Conservation (phyloP, 2,329 filamentous ascomycete species). For the Periconia sp. region DNA sequence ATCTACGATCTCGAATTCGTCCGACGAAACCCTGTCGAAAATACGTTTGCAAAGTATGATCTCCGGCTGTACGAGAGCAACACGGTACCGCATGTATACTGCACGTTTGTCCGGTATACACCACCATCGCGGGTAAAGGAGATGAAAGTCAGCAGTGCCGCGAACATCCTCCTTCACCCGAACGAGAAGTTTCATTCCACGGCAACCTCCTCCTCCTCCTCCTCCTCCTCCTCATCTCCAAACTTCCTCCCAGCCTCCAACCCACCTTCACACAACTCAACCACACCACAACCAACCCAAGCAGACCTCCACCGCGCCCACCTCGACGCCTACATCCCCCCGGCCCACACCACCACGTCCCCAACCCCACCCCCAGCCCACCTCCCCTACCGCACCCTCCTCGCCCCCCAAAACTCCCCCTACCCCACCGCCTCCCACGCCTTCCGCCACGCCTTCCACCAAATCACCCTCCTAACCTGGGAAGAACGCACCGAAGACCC, state of each 20-base stretch:
- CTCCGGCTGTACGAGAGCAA: slow-evolving; percentile 38
- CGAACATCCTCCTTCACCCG: not conserved
- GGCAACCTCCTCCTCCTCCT: too few species aligned
- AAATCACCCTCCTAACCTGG: slow-evolving; percentile 45
- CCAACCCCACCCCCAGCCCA: not conserved
- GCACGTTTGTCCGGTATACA: slow-evolving; percentile 28
- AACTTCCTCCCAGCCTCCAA: too few species aligned
- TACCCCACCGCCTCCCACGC: slow-evolving; percentile 36
- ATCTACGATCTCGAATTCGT: slow-evolving; percentile 64
- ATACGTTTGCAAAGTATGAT: slow-evolving; percentile 57
- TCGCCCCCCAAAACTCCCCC: slow-evolving; percentile 32
- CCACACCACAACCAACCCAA: not conserved
- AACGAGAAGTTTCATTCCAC: not conserved
- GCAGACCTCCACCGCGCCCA: slow-evolving; percentile 8
- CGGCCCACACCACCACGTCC: not conserved
- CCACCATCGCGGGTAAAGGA: slow-evolving; percentile 14
- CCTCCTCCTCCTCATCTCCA: too few species aligned
- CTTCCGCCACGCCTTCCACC: slow-evolving; percentile 45
- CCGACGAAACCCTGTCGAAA: slow-evolving; percentile 52
- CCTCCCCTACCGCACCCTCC: slow-evolving; percentile 14
- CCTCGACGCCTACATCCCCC: slow-evolving; percentile 15
- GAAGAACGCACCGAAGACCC: slow-evolving; percentile 37
- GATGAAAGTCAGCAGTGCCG: slow-evolving; percentile 21
- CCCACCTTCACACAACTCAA: not conserved
- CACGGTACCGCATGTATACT: slow-evolving; percentile 33